These are phyloP conservation scores for Mycena kentingensis DNA, from an alignment of 768 basidiomycete genomes.

Conservation along the genomic window DNA sequence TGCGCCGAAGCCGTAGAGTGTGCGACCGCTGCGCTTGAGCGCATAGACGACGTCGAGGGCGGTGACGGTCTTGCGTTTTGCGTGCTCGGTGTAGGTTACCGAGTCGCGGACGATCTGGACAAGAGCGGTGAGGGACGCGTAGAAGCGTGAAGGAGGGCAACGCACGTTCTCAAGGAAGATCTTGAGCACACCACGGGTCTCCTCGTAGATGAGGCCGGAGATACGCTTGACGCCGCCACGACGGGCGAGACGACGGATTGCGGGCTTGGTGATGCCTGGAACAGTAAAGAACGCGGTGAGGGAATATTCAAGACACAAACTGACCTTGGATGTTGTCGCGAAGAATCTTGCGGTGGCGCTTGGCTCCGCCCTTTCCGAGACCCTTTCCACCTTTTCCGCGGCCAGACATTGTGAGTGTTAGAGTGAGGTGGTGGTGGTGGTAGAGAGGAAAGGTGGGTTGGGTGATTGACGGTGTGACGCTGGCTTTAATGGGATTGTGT, in stretches of 20 bases:
- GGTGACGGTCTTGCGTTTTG: slow-evolving; percentile 84
- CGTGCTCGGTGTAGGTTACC: slow-evolving; percentile 92
- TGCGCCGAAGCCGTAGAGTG: slow-evolving; percentile 80
- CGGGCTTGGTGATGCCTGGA: slow-evolving; percentile 78
- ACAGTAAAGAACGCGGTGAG: neutral
- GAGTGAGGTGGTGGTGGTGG: slow-evolving; percentile 4
- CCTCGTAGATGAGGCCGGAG: slow-evolving; percentile 84
- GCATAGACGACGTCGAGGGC: slow-evolving; percentile 85
- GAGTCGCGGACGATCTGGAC: slow-evolving; percentile 79
- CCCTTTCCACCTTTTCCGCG: slow-evolving; percentile 89
- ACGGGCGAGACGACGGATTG: slow-evolving; percentile 84
- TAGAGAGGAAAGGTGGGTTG: neutral
- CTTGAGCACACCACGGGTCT: slow-evolving; percentile 89
- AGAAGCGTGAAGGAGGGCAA: slow-evolving; percentile 1
- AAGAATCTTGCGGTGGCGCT: slow-evolving; percentile 83
- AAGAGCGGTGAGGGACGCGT: neutral
- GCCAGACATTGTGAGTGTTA: slow-evolving; percentile 59
- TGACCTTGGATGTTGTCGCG: slow-evolving; percentile 75
- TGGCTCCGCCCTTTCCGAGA: slow-evolving; percentile 84
- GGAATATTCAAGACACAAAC: slow-evolving; percentile 10
- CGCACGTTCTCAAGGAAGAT: slow-evolving; percentile 80
- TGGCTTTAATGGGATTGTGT: slow-evolving; percentile 39
- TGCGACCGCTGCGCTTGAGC: slow-evolving; percentile 71
- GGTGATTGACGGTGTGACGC: neutral
- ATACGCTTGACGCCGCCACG: slow-evolving; percentile 94